These are phyloP conservation scores for Alternaria longipes DNA, from an alignment of 2,329 filamentous ascomycete species.

Conservation along the genomic window DNA sequence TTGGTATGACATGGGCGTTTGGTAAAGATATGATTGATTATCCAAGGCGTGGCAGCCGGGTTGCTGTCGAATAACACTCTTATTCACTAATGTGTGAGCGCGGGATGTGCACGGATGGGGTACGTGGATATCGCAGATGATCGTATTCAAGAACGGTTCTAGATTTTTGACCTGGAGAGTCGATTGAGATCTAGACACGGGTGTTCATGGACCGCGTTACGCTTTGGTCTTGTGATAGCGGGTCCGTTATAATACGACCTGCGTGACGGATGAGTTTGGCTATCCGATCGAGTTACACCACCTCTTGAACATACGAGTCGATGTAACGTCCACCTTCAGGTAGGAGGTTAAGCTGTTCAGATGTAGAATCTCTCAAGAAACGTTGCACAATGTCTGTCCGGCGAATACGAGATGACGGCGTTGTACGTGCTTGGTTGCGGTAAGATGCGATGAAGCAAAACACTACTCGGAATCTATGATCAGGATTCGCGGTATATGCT, in stretches of 20 bases:
- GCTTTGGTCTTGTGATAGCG: not conserved
- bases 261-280: not conserved
- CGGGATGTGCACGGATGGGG: slow-evolving; percentile 4
- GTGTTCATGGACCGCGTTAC: not conserved
- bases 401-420: not conserved
- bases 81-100: not conserved
- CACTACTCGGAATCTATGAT: not conserved
- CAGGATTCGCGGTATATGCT: not conserved
- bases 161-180: not conserved
- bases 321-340: not conserved
- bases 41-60: slow-evolving; percentile 12
- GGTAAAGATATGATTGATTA: slow-evolving; percentile 28
- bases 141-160: not conserved
- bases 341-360: too few species aligned
- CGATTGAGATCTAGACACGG: not conserved
- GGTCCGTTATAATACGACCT: not conserved
- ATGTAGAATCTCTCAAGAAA: not conserved
- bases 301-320: not conserved
- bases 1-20: not conserved
- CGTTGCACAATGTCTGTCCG: not conserved
- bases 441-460: not conserved
- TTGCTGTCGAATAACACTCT: not conserved
- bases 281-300: not conserved
- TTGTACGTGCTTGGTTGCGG: not conserved
- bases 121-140: not conserved